Evolutionary conservation across 2,329 filamentous ascomycete species (phyloP).

Genomic region (Aspergillus fijiensis): DNA sequence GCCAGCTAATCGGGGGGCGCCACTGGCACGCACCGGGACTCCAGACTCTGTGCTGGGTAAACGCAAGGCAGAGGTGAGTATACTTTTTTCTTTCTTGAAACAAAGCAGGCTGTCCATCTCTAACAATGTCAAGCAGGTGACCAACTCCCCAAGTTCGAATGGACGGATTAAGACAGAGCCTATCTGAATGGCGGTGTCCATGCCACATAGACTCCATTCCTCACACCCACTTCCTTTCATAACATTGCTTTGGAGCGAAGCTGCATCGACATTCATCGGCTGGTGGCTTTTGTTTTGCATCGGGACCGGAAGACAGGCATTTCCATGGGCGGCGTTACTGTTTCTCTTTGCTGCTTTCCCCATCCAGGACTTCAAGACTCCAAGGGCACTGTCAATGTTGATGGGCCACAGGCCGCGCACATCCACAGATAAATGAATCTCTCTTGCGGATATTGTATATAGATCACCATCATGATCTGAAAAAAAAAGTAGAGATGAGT

Average conservation of each 20-base stretch:
- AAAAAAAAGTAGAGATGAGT: not conserved
- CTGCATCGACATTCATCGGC: constrained; percentile 17
- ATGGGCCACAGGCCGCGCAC: constrained; percentile 4
- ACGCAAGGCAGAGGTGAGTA: constrained; percentile 66
- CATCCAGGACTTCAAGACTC: not conserved
- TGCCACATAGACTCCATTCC: not conserved
- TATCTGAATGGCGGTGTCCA: constrained; percentile 24
- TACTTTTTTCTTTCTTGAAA: not conserved
- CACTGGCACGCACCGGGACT: constrained; percentile 49
- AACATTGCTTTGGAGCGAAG: constrained; percentile 6
- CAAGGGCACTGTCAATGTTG: not conserved
- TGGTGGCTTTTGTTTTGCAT: constrained; percentile 19
- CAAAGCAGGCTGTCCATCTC: not conserved
- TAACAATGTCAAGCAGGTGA: constrained; percentile 25
- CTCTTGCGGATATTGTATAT: constrained; percentile 1
- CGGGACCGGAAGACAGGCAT: constrained; percentile 9
- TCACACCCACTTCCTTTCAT: constrained; percentile 5
- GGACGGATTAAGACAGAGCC: constrained; percentile 44
- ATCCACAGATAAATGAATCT: not conserved
- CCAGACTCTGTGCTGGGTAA: constrained; percentile 70
- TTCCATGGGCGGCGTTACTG: not conserved
- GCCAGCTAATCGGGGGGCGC: constrained; percentile 30
- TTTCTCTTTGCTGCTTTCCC: not conserved
- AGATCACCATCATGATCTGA: not conserved
- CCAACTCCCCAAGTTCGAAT: constrained; percentile 37